A percentile compares a stretch with the other conserved stretches of the same genome.
phyloP scores from a whole-genome alignment of 352 stramenopile species.

The Salisapilia sapeloensis region DNA sequence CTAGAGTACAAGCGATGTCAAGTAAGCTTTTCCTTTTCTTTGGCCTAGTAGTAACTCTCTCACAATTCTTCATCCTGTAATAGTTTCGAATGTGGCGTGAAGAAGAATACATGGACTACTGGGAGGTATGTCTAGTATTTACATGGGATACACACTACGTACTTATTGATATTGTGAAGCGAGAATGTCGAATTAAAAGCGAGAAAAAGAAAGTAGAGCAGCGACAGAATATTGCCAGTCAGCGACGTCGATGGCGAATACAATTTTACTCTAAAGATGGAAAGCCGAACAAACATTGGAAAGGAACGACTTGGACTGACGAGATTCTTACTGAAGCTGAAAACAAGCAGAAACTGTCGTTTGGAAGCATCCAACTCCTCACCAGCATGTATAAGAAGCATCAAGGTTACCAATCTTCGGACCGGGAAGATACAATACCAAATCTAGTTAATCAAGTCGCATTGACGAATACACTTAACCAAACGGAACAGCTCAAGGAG shows the following conservation, averaged over 20 bases:
- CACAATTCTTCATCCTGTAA: too few relatives aligned
- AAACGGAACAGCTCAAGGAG: slow-evolving; percentile 37
- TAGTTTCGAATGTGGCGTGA: slow-evolving; percentile 56
- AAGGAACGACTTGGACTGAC: slow-evolving; percentile 17
- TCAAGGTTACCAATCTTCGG: slow-evolving; percentile 1
- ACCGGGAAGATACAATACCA: slow-evolving; percentile 6
- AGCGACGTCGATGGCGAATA: slow-evolving; percentile 28
- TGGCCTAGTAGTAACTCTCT: neutral
- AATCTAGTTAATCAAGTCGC: slow-evolving; percentile 29
- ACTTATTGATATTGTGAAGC: slow-evolving; percentile 8
- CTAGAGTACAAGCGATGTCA: slow-evolving; percentile 25
- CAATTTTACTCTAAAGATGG: slow-evolving; percentile 28
- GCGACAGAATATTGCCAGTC: slow-evolving; percentile 20
- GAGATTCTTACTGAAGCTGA: slow-evolving; percentile 32
- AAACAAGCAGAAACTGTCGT: slow-evolving; percentile 22
- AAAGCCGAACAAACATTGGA: slow-evolving; percentile 42
- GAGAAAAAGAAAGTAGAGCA: slow-evolving; percentile 14
- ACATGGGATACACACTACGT: neutral
- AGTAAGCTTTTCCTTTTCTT: slow-evolving; percentile 9
- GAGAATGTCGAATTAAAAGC: slow-evolving; percentile 35
- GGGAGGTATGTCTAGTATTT: slow-evolving; percentile 35
- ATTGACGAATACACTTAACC: slow-evolving; percentile 16
- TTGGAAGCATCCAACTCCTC: slow-evolving; percentile 27
- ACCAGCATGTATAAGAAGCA: slow-evolving; percentile 27
- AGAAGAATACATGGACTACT: slow-evolving; percentile 71